These are phyloP conservation scores for Monosiga brevicollis DNA, from an alignment of 78 protist genomes.

Conservation along the genomic window DNA sequence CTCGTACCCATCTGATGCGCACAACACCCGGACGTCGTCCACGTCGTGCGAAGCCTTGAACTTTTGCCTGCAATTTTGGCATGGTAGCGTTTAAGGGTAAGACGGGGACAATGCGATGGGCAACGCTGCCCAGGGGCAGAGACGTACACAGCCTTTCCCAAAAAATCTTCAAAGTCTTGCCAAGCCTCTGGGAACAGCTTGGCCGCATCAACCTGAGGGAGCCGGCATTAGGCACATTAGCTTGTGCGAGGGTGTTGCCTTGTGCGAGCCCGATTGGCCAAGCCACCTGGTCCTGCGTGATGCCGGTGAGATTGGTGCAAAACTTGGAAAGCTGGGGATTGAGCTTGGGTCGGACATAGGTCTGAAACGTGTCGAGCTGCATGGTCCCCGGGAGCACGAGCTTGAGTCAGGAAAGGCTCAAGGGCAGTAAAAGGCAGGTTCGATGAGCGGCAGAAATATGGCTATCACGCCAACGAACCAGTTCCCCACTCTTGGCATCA, in stretches of 20 bases:
- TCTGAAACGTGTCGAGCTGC: slow-evolving; percentile 3
- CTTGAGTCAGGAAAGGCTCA: too few relatives aligned
- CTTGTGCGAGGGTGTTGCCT: not conserved
- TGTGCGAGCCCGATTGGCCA: not conserved
- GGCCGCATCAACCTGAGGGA: not conserved
- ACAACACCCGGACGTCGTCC: too few relatives aligned
- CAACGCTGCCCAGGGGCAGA: not conserved
- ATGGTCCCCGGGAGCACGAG: too few relatives aligned
- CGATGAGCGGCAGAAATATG: too few relatives aligned
- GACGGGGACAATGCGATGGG: not conserved
- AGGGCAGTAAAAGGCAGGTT: too few relatives aligned
- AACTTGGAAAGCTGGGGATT: slow-evolving; percentile 3
- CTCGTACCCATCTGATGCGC: too few relatives aligned
- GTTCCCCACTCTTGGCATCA: not conserved
- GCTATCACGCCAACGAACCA: too few relatives aligned
- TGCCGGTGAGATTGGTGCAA: slow-evolving; percentile 31
- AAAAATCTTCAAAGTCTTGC: not conserved
- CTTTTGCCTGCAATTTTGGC: too few relatives aligned
- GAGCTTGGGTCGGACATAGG: slow-evolving; percentile 19
- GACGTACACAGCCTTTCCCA: not conserved
- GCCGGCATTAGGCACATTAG: not conserved
- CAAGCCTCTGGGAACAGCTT: not conserved
- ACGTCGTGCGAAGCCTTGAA: too few relatives aligned
- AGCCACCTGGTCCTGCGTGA: slow-evolving; percentile 17
- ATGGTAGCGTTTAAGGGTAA: too few relatives aligned